phyloP scores from a whole-genome alignment of 2,329 filamentous ascomycete genomes.

The Sporothrix humicola region DNA sequence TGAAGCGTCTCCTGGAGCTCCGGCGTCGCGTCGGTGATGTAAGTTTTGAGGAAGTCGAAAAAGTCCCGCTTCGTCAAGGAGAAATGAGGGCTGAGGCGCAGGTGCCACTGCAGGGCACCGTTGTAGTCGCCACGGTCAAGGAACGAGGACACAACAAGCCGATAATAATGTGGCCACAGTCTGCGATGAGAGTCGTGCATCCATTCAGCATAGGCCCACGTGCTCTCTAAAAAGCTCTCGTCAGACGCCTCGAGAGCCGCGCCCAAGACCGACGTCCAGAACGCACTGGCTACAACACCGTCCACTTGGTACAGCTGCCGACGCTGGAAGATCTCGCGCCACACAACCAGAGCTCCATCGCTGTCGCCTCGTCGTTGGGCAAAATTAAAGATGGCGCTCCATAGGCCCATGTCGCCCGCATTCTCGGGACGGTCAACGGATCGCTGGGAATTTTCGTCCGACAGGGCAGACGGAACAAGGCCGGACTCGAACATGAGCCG shows the following conservation, averaged over 20 bases:
- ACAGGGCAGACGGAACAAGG: background rate
- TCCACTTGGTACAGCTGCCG: slow-evolving; percentile 40
- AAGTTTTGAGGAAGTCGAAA: slow-evolving; percentile 49
- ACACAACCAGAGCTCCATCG: slow-evolving; percentile 41
- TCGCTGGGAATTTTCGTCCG: slow-evolving; percentile 19
- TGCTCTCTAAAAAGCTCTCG: slow-evolving; percentile 44
- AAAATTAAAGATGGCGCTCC: slow-evolving; percentile 45
- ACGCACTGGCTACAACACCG: slow-evolving; percentile 39
- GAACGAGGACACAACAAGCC: slow-evolving; percentile 52
- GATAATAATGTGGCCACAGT: slow-evolving; percentile 58
- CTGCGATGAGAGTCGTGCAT: slow-evolving; percentile 49
- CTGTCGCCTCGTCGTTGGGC: slow-evolving; percentile 40
- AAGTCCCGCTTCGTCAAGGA: slow-evolving; percentile 52
- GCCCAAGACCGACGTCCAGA: slow-evolving; percentile 45
- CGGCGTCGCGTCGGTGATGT: slow-evolving; percentile 44
- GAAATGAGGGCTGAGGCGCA: slow-evolving; percentile 52
- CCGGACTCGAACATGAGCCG: slow-evolving; percentile 42
- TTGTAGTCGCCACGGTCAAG: slow-evolving; percentile 49
- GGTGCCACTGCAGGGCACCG: slow-evolving; percentile 55
- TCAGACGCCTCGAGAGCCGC: slow-evolving; percentile 45
- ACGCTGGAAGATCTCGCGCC: slow-evolving; percentile 41
- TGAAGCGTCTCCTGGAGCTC: slow-evolving; percentile 50
- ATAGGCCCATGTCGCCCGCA: slow-evolving; percentile 43
- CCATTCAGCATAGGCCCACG: slow-evolving; percentile 52
- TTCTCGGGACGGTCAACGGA: slow-evolving; percentile 42